Evolutionary conservation across 2,329 filamentous ascomycete genomes (phyloP).

Genomic region (Ophiosphaerella herpotricha): DNA sequence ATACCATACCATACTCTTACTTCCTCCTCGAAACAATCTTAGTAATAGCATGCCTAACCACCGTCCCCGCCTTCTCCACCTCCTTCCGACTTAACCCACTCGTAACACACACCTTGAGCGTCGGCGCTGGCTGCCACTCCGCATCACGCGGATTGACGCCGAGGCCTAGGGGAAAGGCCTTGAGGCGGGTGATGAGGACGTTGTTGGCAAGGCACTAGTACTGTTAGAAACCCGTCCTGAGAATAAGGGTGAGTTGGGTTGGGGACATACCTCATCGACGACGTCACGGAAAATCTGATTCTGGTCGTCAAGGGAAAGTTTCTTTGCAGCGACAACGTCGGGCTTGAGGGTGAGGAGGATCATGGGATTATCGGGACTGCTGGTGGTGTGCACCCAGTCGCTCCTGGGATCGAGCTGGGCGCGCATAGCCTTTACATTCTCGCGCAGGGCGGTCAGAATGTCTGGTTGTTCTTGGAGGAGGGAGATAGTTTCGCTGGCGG

Average conservation of each 20-base stretch:
- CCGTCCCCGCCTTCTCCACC: slow-evolving; percentile 88
- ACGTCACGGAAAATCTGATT: slow-evolving; percentile 84
- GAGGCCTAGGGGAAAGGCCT: slow-evolving; percentile 67
- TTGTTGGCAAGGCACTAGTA: slow-evolving; percentile 78
- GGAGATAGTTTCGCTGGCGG: slow-evolving; percentile 86
- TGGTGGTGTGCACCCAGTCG: slow-evolving; percentile 88
- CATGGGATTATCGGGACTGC: slow-evolving; percentile 81
- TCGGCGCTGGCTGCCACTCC: slow-evolving; percentile 71
- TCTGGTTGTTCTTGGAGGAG: slow-evolving; percentile 87
- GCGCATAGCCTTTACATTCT: slow-evolving; percentile 85
- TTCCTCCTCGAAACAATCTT: slow-evolving; percentile 74
- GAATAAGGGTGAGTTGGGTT: not conserved
- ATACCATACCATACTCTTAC: slow-evolving; percentile 11
- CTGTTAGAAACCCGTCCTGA: slow-evolving; percentile 13
- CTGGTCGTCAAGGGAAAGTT: slow-evolving; percentile 74
- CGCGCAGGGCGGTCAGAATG: slow-evolving; percentile 75
- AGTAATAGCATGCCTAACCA: slow-evolving; percentile 88
- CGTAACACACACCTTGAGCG: slow-evolving; percentile 89
- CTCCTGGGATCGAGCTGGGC: slow-evolving; percentile 88
- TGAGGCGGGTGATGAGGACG: slow-evolving; percentile 85
- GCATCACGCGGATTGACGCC: slow-evolving; percentile 70
- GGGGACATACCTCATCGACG: slow-evolving; percentile 82
- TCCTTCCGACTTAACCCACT: slow-evolving; percentile 90
- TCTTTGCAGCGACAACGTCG: slow-evolving; percentile 74
- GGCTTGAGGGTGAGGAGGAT: slow-evolving; percentile 83